A percentile compares a stretch with the other conserved stretches of the same genome.
These are phyloP conservation scores for Tillandsia leiboldiana DNA, from an alignment of 176 grass and related monocot species.

Conservation along the genomic window DNA sequence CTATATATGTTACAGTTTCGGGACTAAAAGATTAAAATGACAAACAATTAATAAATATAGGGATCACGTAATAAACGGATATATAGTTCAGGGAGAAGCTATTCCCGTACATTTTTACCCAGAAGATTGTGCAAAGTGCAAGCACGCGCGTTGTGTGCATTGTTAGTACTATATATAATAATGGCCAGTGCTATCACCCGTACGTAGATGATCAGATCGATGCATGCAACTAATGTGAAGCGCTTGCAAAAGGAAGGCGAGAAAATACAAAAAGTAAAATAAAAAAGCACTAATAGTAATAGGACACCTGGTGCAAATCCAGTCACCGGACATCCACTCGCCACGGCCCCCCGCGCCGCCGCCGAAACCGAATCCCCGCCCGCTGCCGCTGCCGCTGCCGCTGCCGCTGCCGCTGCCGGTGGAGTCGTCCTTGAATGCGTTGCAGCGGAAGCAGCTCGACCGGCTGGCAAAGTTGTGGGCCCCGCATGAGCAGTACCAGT, in stretches of 20 bases:
- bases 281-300: not conserved
- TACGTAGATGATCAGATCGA: not conserved
- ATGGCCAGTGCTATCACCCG: no score
- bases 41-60: no score
- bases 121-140: no score
- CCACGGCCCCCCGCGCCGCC: conserved; percentile 39
- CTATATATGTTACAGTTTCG: no score
- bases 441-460: conserved; percentile 87
- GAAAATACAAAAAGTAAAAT: not conserved
- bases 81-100: no score
- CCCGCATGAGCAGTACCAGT: conserved; percentile 86
- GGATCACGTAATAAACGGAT: no score
- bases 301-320: conserved; percentile 85
- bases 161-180: no score
- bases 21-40: no score
- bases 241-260: no score
- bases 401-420: no score
- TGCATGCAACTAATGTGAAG: not conserved
- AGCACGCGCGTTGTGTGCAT: no score
- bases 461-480: conserved; percentile 98
- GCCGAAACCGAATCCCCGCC: conserved; percentile 53
- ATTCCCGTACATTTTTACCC: no score
- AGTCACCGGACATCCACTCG: conserved; percentile 89
- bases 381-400: conserved; percentile 52
- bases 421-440: conserved; percentile 69